Evolutionary conservation across 2,329 filamentous ascomycete genomes (phyloP), one percentile per base, ranked within the genome.

Genomic region (Hypoxylon sp.): DNA sequence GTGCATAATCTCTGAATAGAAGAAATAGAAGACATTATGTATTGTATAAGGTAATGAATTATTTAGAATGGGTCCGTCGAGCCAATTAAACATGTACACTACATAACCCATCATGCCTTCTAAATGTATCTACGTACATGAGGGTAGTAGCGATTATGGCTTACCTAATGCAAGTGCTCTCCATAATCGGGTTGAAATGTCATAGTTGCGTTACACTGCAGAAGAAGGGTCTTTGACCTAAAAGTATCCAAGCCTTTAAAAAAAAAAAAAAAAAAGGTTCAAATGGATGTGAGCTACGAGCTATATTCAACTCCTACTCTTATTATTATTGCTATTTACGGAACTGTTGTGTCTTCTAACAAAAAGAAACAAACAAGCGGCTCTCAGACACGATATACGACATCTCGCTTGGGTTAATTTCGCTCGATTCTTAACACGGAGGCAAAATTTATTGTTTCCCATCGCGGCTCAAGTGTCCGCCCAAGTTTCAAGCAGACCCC

Each of bases 401-500:
- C 30, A 68, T 65, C 55, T 68, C 59, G 64, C 61, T 68, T 70
- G 58, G 61, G 52, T 54, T 62, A 70, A 67, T 64, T 45, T 67
- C 30, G 37, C 37, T 46, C 23, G 39, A 64, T 45, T 53, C 29
- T 56, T 41, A 50, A 32, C 51, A 65, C 61, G 61, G 67, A 70
- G 45, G 34, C 43, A 50, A 63, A 63, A 65, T 19, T 39, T 48
- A 68, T 65, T 65, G 61, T 70, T 70, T 68, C 59, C 65, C 58
- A 55, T 54, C 50, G 58, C 66, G 66, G 66, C 64, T 69, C 58
- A 67, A 69, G 65, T 65, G 65, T 6, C 50, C 39, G 61, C 64
- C 64, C 65, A 68, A 62, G 67, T 63, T 63, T 70, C 65, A 65
- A 68, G 60, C 62, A 66, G 45, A 66, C 69, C 67, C 67, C 65